Percentiles rank a stretch among this genome's conserved stretches.
Evolutionary conservation across 768 basidiomycete genomes (phyloP).

Genomic region (Xanthoconium stramineum): DNA sequence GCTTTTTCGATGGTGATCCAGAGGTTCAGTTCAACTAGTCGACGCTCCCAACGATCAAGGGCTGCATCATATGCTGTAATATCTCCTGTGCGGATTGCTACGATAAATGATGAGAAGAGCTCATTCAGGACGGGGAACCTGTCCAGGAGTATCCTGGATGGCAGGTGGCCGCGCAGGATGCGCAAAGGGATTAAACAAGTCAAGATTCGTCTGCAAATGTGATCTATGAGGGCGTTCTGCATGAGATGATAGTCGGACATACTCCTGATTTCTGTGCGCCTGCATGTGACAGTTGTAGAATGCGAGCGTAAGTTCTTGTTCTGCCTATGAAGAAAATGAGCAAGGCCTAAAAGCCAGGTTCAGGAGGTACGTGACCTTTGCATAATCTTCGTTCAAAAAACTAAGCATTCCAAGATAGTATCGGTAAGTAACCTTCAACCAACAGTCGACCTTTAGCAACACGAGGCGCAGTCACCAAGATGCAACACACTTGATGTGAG

Average conservation of each 20-base stretch:
- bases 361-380: constrained; percentile 49
- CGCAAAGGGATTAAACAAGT: constrained; percentile 89
- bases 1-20: constrained; percentile 87
- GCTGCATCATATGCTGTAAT: constrained; percentile 78
- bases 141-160: constrained; percentile 64
- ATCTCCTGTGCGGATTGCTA: constrained; percentile 75
- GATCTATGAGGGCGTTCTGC: not conserved
- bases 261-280: constrained; percentile 82
- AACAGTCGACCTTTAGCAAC: constrained; percentile 15
- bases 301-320: constrained; percentile 82
- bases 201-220: constrained; percentile 68
- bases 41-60: constrained; percentile 63
- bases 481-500: constrained; percentile 69
- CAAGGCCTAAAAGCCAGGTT: not conserved
- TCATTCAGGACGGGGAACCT: constrained; percentile 71
- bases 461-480: constrained; percentile 6
- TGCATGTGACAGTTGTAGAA: constrained; percentile 77
- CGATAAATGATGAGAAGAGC: constrained; percentile 77
- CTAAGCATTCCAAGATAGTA: constrained; percentile 95
- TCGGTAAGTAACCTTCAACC: constrained; percentile 77
- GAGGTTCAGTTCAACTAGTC: constrained; percentile 82
- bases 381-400: constrained; percentile 90
- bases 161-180: constrained; percentile 83
- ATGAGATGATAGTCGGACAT: constrained; percentile 22
- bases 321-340: constrained; percentile 51